Base-by-base conservation (phyloP, 2,329 filamentous ascomycete genomes). In the Penicillium glabrum region DNA sequence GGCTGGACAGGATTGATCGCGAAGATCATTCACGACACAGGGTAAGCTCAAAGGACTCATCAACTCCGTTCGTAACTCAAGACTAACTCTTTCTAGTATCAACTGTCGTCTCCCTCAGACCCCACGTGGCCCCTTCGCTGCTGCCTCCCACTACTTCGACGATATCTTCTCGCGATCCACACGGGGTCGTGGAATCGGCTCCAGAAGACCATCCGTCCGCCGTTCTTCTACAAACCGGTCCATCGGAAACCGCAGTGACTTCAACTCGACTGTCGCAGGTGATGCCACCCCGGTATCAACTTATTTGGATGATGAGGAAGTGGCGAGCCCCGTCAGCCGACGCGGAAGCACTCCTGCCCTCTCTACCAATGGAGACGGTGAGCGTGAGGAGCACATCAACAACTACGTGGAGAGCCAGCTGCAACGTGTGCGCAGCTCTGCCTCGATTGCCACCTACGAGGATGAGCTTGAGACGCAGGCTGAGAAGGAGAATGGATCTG, bases 11-110 rank as follows among this genome's bases (percentile, higher is more conserved):
- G 93, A 24, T 77, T 98, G 64, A 92, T 98, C 72, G 93, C 93
- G 26, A 93, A 96, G 76, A 90, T 98, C 86, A 98, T 98, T 58
- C 93, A 98, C 67, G 95, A 98, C 70, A 97, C 93, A 65, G 93
- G 93, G 90, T 95, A 87, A 80, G 88, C 78, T 33, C n/a, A 19
- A 37, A 19, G 6, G 14, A 7, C 16, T 33, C 10, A 6, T 26
- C n/a, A 7, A 26, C 7, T 5, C 27, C 9, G 9, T 33, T 24
- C 11, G 21, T 7, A 23, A 16, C 11, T 24, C 54, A 3, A 54
- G 2, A 43, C 50, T 50, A 24, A 23, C 23, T 23, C 23, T n/a
- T 51, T 24, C 56, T 63, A 93, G 90, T 64, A 83, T 96, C 70
- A 95, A 87, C 72, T 96, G 93, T 73, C 90, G 93, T 68, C 86